Conservation (phyloP, 352 stramenopile species). For the Phytopythium montanum region DNA sequence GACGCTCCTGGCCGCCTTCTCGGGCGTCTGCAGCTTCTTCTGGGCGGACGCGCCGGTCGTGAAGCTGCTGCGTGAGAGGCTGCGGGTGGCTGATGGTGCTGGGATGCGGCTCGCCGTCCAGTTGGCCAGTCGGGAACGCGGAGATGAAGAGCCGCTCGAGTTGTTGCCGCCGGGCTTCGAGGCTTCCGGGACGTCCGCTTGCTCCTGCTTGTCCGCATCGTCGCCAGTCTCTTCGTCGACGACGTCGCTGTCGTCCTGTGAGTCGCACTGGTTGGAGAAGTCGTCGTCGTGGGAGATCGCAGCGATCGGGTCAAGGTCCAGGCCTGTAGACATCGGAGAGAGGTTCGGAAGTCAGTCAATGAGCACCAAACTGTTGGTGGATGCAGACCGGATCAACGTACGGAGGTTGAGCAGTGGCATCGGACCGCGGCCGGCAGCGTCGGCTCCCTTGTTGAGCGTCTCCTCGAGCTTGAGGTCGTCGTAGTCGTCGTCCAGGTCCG, state of each 20-base stretch:
- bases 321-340: conserved; percentile 10
- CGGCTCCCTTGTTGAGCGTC: not conserved
- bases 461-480: not conserved
- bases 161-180: conserved; percentile 23
- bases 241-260: conserved; percentile 11
- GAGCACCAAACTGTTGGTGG: no score
- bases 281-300: conserved; percentile 6
- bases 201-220: not conserved
- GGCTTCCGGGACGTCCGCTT: conserved; percentile 6
- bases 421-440: not conserved
- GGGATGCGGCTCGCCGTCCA: conserved; percentile 1
- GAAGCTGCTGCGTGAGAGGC: conserved; percentile 6
- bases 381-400: not conserved
- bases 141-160: not conserved
- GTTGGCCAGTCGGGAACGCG: not conserved
- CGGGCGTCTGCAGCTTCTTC: conserved; percentile 14
- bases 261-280: conserved; percentile 59
- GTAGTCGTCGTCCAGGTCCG: conserved; percentile 3
- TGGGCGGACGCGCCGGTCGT: not conserved
- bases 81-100: not conserved
- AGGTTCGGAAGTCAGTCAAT: no score
- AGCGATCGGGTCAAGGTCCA: conserved; percentile 25
- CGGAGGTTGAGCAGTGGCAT: not conserved
- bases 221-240: not conserved
- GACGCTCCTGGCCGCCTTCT: conserved; percentile 17